These are phyloP conservation scores for Aplosporella prunicola DNA, from an alignment of 2,329 filamentous ascomycete genomes.

Conservation along the genomic window DNA sequence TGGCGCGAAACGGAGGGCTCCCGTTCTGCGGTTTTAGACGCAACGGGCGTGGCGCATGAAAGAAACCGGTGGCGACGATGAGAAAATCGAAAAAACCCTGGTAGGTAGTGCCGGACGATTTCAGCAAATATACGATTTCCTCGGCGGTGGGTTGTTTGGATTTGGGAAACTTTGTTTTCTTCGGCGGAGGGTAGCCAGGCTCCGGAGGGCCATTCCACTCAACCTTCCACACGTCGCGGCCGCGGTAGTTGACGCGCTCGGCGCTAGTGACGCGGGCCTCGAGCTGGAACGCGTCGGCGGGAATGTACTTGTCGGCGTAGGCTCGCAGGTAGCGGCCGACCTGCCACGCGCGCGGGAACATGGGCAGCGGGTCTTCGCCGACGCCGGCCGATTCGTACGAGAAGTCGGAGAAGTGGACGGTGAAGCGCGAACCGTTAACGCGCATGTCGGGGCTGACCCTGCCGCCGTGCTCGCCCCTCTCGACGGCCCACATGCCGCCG, in stretches of 20 bases:
- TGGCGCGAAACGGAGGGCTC: conserved; percentile 27
- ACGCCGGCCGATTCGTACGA: conserved; percentile 50
- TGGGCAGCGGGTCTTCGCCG: conserved; percentile 31
- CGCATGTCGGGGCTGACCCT: conserved; percentile 52
- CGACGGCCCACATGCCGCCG: conserved; percentile 67
- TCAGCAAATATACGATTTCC: neutral
- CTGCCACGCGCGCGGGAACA: conserved; percentile 69
- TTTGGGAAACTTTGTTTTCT: no score
- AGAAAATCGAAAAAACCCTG: conserved; percentile 56
- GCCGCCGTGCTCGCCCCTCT: conserved; percentile 39
- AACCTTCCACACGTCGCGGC: conserved; percentile 31
- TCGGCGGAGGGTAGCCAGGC: conserved; percentile 17
- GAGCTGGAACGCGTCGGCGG: conserved; percentile 40
- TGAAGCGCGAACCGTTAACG: conserved; percentile 68
- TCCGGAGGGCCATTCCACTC: conserved; percentile 2
- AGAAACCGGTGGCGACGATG: conserved; percentile 67
- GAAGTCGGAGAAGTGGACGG: conserved; percentile 54
- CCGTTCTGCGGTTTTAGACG: neutral
- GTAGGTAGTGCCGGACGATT: neutral
- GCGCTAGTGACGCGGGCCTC: conserved; percentile 30
- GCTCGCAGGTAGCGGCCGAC: conserved; percentile 61
- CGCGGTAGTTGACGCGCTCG: conserved; percentile 12
- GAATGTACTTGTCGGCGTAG: conserved; percentile 53
- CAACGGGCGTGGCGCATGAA: conserved; percentile 48
- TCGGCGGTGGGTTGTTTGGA: no score